Base-by-base conservation (phyloP, 108 stramenopile genomes). In the Chaetoceros muelleri region DNA sequence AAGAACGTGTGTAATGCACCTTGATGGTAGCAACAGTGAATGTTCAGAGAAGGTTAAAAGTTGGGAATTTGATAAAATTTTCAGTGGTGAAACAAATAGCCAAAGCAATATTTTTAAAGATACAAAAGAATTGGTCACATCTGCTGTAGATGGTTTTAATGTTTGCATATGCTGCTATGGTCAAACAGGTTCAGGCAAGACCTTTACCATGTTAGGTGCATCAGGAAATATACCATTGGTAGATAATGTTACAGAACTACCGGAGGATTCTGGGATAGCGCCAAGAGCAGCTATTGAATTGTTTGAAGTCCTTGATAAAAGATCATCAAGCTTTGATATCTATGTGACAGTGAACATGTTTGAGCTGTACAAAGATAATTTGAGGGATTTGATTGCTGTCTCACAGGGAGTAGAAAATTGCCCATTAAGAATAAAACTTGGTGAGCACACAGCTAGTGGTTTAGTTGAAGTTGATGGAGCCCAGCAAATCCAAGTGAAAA, bases 181-280 rank as follows among this genome's bases (percentile, higher is more conserved):
- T 20, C 57, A 61, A 23, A 84, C 83, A 0, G 83, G 79, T 24
- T 68, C 65, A 2, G 82, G 80, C 2, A 84, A 93, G 71, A 93
- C 91, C 13, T 83, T 68, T 55, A 93, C 91, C 5, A 93, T 90
- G 88, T 70, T 78, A 45, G 83, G 85, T 8, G 62, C 68, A 20
- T 61, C 48, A n/a, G 69, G 44, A 2, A 70, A 65, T 50, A 64
- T 76, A 19, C 73, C 69, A 30, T 58, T 67, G 10, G 75, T 78
- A 48, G 60, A 55, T 20, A 60, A 73, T 23, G 69, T 71, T 24
- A 30, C 77, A n/a, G 67, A 66, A 17, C 61, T 74, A 40, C 73
- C 79, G 25, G 59, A 61, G n/a, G 44, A 62, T 0, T 44, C 62
- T n/a, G 79, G 80, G 20, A 47, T 81, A 47, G 77, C 72, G 7